Evolutionary conservation across 2,329 filamentous ascomycete genomes (phyloP).

Genomic region (Paraphaeosphaeria minitans): DNA sequence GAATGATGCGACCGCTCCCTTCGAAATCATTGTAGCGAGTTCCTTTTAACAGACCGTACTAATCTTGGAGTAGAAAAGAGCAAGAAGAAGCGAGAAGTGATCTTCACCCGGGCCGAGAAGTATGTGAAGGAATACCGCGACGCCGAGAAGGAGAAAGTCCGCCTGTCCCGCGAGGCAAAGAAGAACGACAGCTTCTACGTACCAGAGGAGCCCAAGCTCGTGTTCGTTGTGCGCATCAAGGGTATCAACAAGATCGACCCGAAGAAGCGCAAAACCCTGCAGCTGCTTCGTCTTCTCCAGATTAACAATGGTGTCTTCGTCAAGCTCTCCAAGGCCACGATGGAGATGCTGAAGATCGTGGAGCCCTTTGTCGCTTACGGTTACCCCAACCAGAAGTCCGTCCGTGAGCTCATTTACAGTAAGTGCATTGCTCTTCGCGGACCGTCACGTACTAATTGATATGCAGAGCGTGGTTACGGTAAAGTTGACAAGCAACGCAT

Average conservation of each 20-base stretch:
- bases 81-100: constrained; percentile 97
- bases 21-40: constrained; percentile 17
- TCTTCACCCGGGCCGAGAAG: constrained; percentile 99
- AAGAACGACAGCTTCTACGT: constrained; percentile 93
- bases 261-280: constrained; percentile 99
- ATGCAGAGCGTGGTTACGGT: constrained; percentile 79
- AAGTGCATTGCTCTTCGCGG: constrained; percentile 73
- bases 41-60: constrained; percentile 27
- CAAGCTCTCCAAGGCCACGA: constrained; percentile 95
- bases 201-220: constrained; percentile 91
- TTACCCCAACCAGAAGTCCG: constrained; percentile 98
- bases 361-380: constrained; percentile 99
- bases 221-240: constrained; percentile 99
- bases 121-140: constrained; percentile 99
- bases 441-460: constrained; percentile 43
- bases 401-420: constrained; percentile 99
- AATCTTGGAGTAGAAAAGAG: constrained; percentile 69
- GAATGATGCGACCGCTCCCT: constrained; percentile 69
- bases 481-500: constrained; percentile 99
- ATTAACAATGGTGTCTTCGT: constrained; percentile 99
- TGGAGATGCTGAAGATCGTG: constrained; percentile 95
- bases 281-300: constrained; percentile 98
- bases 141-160: constrained; percentile 97
- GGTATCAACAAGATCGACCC: constrained; percentile 99
- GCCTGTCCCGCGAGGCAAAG: constrained; percentile 87